Evolutionary conservation across 768 basidiomycete genomes (phyloP).

Genomic region (Trichaptum fuscoviolaceum): DNA sequence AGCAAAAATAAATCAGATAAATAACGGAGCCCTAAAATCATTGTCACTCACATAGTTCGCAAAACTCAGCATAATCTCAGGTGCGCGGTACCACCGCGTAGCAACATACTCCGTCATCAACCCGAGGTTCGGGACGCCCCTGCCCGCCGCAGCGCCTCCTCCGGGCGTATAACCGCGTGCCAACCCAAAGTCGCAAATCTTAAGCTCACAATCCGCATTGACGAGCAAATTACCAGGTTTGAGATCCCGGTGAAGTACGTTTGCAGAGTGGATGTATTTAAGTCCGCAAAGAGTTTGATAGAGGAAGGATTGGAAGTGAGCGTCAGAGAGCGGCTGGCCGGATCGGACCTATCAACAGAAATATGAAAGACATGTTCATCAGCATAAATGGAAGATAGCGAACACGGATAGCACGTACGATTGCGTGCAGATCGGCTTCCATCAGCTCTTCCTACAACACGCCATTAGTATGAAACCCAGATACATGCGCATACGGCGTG

Average conservation of each 20-base stretch:
- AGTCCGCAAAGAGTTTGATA: conserved; percentile 98
- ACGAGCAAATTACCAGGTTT: conserved; percentile 95
- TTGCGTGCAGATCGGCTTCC: conserved; percentile 99
- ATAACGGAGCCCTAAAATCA: conserved; percentile 4
- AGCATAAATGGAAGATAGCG: conserved; percentile 3
- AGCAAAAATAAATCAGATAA: conserved; percentile 14
- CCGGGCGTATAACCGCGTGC: conserved; percentile 91
- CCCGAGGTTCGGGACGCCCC: conserved; percentile 54
- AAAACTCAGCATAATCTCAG: conserved; percentile 98
- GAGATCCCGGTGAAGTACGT: conserved; percentile 94
- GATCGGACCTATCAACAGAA: conserved; percentile 62
- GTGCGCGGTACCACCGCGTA: conserved; percentile 98
- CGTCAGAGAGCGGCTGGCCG: conserved; percentile 82
- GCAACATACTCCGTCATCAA: conserved; percentile 99
- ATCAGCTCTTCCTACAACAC: conserved; percentile 86
- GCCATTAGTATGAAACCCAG: conserved; percentile 6
- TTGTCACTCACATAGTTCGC: conserved; percentile 74
- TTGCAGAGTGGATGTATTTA: conserved; percentile 97
- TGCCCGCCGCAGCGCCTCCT: conserved; percentile 62
- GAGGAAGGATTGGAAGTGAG: conserved; percentile 93
- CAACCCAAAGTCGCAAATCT: conserved; percentile 98
- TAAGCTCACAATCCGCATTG: conserved; percentile 97
- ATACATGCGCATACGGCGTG: background rate
- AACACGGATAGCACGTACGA: conserved; percentile 47
- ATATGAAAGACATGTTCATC: conserved; percentile 7